Conservation (phyloP, 306 rosid species). For the Begonia masoniana region DNA sequence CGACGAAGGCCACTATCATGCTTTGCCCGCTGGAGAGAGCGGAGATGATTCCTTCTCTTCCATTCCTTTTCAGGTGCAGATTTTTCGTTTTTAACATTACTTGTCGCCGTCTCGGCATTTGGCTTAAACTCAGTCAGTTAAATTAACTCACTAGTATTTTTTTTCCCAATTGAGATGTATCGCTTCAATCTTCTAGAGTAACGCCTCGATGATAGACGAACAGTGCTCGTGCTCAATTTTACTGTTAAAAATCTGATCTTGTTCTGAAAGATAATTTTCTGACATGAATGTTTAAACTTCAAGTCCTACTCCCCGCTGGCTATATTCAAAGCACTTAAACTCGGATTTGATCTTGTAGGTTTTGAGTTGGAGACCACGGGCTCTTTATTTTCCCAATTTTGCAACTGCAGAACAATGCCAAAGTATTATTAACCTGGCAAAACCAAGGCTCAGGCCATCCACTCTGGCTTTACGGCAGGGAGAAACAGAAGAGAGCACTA, state of each 20-base stretch:
- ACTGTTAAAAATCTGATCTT: not conserved
- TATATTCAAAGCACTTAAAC: not conserved
- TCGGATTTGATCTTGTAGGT: conserved; percentile 25
- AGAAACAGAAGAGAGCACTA: conserved; percentile 42
- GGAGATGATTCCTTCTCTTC: conserved; percentile 65
- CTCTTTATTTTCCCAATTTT: conserved; percentile 75
- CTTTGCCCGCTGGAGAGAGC: conserved; percentile 43
- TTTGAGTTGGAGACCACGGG: conserved; percentile 85
- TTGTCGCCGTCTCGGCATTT: not conserved
- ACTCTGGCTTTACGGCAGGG: conserved; percentile 55
- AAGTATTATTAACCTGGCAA: conserved; percentile 39
- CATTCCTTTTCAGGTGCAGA: conserved; percentile 76
- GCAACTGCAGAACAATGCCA: conserved; percentile 71
- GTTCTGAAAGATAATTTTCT: not conserved
- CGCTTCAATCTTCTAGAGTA: not conserved
- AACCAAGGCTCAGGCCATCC: conserved; percentile 48
- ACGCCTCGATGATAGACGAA: not conserved
- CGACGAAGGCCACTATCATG: conserved; percentile 16
- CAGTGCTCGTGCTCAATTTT: not conserved
- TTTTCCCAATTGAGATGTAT: not conserved
- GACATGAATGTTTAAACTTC: not conserved
- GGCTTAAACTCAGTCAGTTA: not conserved
- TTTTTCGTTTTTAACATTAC: conserved; percentile 7
- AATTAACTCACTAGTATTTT: conserved; percentile 2
- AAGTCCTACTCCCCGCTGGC: not conserved